These are phyloP conservation scores for Paraphoma sp. DNA, from an alignment of 2,329 filamentous ascomycete species.

Conservation along the genomic window DNA sequence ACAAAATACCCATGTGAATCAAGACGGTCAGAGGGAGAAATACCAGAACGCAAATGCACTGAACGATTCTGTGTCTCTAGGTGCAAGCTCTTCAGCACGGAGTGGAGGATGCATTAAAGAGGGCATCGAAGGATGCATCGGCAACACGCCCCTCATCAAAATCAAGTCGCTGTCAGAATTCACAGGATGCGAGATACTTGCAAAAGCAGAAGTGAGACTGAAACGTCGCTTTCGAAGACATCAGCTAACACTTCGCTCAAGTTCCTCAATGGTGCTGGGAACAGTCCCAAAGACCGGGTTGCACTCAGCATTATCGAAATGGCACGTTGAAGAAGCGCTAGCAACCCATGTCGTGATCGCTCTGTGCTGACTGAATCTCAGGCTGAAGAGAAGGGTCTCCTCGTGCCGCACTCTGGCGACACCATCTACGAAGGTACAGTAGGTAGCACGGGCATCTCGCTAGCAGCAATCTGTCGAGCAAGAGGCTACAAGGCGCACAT, in stretches of 20 bases:
- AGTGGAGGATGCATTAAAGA: slow-evolving; percentile 61
- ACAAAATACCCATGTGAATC: slow-evolving; percentile 13
- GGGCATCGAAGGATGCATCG: slow-evolving; percentile 90
- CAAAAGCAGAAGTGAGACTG: slow-evolving; percentile 77
- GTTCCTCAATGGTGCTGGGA: slow-evolving; percentile 93
- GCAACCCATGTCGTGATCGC: background rate
- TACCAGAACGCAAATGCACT: slow-evolving; percentile 6
- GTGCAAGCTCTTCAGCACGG: slow-evolving; percentile 10
- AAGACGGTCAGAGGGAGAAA: slow-evolving; percentile 27
- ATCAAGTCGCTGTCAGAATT: slow-evolving; percentile 85
- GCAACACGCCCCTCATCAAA: slow-evolving; percentile 86
- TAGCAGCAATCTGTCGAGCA: slow-evolving; percentile 87
- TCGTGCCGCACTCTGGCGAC: slow-evolving; percentile 83
- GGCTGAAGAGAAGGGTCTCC: slow-evolving; percentile 78
- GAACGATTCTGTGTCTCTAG: too few species aligned
- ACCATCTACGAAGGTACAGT: slow-evolving; percentile 98
- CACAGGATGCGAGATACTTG: slow-evolving; percentile 88
- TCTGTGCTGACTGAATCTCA: slow-evolving; percentile 39
- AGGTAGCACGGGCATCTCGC: slow-evolving; percentile 92
- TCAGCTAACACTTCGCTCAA: slow-evolving; percentile 28
- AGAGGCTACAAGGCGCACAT: slow-evolving; percentile 92
- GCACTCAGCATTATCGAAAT: slow-evolving; percentile 85
- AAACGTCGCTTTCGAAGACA: background rate
- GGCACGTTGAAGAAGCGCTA: slow-evolving; percentile 42
- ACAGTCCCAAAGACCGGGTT: slow-evolving; percentile 93